A percentile compares a stretch with the other conserved stretches of the same genome.
phyloP scores from a whole-genome alignment of 2,329 filamentous ascomycete genomes.

The Beauveria asiatica region DNA sequence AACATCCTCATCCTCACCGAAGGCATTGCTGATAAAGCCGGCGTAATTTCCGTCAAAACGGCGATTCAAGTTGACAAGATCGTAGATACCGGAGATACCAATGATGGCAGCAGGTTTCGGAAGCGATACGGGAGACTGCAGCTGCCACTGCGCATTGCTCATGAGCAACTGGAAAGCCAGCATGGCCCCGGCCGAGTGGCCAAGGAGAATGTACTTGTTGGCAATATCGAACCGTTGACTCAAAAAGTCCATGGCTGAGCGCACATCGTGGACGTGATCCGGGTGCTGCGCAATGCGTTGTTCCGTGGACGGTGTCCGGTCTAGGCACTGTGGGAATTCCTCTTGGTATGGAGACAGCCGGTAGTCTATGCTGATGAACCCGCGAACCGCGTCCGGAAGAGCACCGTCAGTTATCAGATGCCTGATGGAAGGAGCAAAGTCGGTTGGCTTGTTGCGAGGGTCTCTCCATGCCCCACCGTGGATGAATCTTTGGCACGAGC shows the following conservation, averaged over 20 bases:
- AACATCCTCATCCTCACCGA: constrained; percentile 40
- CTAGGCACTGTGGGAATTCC: neutral
- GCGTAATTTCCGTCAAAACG: constrained; percentile 42
- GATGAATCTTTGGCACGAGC: constrained; percentile 35
- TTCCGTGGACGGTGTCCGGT: constrained; percentile 18
- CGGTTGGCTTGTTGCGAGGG: constrained; percentile 37
- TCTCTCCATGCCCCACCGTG: constrained; percentile 59
- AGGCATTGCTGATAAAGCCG: constrained; percentile 50
- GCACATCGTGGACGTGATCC: constrained; percentile 50
- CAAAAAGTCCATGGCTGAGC: constrained; percentile 41
- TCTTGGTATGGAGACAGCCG: constrained; percentile 39
- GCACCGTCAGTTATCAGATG: constrained; percentile 27
- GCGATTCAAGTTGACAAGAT: constrained; percentile 45
- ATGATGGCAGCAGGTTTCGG: constrained; percentile 45
- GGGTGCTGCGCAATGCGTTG: constrained; percentile 45
- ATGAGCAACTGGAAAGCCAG: constrained; percentile 54
- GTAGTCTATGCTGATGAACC: constrained; percentile 57
- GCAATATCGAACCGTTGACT: constrained; percentile 36
- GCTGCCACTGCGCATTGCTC: constrained; percentile 26
- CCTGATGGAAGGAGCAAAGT: constrained; percentile 37
- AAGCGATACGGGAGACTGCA: constrained; percentile 18
- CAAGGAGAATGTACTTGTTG: constrained; percentile 46
- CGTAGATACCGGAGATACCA: constrained; percentile 59
- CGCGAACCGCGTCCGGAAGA: constrained; percentile 37
- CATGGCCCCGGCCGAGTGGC: constrained; percentile 56